These are phyloP conservation scores for Moesziomyces parantarcticus DNA, from an alignment of 1,284 basidiomycete species.

Conservation along the genomic window DNA sequence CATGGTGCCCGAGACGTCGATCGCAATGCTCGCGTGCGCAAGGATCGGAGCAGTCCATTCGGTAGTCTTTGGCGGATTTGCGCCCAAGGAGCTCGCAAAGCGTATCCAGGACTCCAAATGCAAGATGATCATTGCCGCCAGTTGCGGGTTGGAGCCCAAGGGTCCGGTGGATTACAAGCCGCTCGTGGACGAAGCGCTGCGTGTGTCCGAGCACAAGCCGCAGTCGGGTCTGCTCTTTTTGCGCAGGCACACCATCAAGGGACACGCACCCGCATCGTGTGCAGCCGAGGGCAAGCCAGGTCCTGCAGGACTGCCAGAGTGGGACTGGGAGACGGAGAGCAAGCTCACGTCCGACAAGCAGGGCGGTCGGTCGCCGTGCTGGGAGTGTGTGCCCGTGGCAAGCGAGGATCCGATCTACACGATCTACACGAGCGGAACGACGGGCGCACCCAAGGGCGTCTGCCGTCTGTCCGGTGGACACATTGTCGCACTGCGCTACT, in stretches of 20 bases:
- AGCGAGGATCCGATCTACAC: conserved; percentile 59
- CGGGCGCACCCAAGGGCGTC: conserved; percentile 63
- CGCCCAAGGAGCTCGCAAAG: conserved; percentile 61
- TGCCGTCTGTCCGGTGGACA: conserved; percentile 58
- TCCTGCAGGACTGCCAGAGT: conserved; percentile 42
- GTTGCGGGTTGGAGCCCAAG: conserved; percentile 63
- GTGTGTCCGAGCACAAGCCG: conserved; percentile 52
- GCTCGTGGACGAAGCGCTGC: conserved; percentile 58
- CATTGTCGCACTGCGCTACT: conserved; percentile 56
- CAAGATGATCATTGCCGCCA: conserved; percentile 57
- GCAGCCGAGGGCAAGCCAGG: conserved; percentile 14
- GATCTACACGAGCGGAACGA: conserved; percentile 60
- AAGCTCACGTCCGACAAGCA: conserved; percentile 19
- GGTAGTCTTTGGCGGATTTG: conserved; percentile 66
- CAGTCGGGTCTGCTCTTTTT: conserved; percentile 46
- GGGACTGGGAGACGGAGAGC: conserved; percentile 57
- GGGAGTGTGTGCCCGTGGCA: conserved; percentile 51
- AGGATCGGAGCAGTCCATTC: conserved; percentile 65
- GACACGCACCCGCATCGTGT: conserved; percentile 41
- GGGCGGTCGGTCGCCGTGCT: conserved; percentile 46
- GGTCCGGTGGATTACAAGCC: conserved; percentile 61
- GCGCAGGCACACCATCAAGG: conserved; percentile 54
- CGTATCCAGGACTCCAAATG: conserved; percentile 59
- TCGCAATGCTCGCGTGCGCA: conserved; percentile 64
- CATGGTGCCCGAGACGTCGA: conserved; percentile 63